Evolutionary conservation across 1,284 basidiomycete species (phyloP).

Genomic region (Calocybe gambosa): DNA sequence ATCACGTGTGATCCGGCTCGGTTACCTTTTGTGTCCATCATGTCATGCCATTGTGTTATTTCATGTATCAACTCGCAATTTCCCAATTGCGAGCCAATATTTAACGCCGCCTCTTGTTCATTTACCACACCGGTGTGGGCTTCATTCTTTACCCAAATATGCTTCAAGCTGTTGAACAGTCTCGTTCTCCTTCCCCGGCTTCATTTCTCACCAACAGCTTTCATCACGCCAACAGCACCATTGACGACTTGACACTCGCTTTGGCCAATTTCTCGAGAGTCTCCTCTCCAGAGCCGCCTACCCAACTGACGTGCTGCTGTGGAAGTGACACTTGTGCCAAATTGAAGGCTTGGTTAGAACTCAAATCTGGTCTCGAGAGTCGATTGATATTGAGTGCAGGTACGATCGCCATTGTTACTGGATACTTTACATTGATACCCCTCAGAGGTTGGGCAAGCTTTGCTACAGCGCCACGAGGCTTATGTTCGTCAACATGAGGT

Average conservation of each 20-base stretch:
- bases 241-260: constrained; percentile 72
- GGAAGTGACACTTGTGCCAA: constrained; percentile 58
- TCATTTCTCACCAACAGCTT: constrained; percentile 53
- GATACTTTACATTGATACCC: background rate
- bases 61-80: background rate
- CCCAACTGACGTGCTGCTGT: constrained; percentile 58
- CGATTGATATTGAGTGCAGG: constrained; percentile 80
- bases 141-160: constrained; percentile 8
- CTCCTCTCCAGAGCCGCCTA: constrained; percentile 58
- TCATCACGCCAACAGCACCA: constrained; percentile 55
- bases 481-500: constrained; percentile 73
- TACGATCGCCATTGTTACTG: constrained; percentile 24
- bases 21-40: background rate
- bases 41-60: background rate
- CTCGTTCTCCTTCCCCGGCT: constrained; percentile 42
- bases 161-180: constrained; percentile 11
- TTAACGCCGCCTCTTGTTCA: background rate
- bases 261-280: constrained; percentile 64
- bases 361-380: constrained; percentile 67
- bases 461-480: constrained; percentile 83
- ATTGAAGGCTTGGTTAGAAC: constrained; percentile 54
- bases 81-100: background rate
- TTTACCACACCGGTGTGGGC: constrained; percentile 7
- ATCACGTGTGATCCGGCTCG: background rate
- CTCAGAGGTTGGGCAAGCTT: constrained; percentile 86